These are phyloP conservation scores for Melocanna baccifera DNA, from an alignment of 176 grass and related monocot species.

Conservation along the genomic window DNA sequence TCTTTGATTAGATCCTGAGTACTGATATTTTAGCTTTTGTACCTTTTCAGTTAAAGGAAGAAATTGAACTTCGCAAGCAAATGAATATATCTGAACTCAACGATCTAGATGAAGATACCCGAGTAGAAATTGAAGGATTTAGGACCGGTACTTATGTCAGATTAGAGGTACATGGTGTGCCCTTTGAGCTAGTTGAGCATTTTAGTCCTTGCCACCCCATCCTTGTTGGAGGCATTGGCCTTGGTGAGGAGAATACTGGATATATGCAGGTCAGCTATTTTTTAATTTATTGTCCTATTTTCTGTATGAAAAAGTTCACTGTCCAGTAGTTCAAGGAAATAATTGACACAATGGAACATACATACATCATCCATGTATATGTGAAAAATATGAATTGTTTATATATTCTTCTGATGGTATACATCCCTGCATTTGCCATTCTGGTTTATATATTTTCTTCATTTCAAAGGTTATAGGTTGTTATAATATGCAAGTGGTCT, in stretches of 20 bases:
- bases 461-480: not conserved
- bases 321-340: not conserved
- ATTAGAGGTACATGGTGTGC: constrained; percentile 87
- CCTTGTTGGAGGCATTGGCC: constrained; percentile 82
- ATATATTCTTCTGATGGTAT: not conserved
- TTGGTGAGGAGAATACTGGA: constrained; percentile 88
- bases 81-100: constrained; percentile 79
- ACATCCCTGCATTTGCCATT: not conserved
- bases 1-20: constrained; percentile 13
- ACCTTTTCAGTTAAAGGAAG: constrained; percentile 73
- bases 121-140: constrained; percentile 87
- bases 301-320: not conserved
- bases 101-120: constrained; percentile 81
- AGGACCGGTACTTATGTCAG: constrained; percentile 83
- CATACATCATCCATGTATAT: not conserved
- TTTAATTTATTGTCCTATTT: constrained; percentile 29
- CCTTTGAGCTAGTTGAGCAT: constrained; percentile 91
- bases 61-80: constrained; percentile 86
- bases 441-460: not conserved
- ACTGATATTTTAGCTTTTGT: constrained; percentile 17
- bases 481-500: not conserved
- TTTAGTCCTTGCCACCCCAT: constrained; percentile 88
- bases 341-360: not conserved
- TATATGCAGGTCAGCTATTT: constrained; percentile 79
- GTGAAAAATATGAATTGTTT: not conserved